A percentile compares a stretch with the other conserved stretches of the same genome.
Evolutionary conservation across 768 basidiomycete species (phyloP).

Genomic region (Psilocybe cubensis): DNA sequence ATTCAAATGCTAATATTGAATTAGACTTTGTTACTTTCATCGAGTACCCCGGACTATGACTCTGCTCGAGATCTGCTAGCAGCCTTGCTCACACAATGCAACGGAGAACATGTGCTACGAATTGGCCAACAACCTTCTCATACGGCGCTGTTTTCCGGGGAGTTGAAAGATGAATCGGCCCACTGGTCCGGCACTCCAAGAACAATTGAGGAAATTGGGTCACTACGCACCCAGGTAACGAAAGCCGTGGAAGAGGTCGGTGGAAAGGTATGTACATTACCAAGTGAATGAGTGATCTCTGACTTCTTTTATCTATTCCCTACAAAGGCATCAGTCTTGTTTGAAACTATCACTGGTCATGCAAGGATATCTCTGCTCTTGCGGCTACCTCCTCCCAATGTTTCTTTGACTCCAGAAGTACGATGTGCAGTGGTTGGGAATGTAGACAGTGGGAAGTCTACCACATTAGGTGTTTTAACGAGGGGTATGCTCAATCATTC

Average conservation of each 20-base stretch:
- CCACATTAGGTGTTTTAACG: slow-evolving; percentile 94
- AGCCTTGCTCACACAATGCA: slow-evolving; percentile 63
- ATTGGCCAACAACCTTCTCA: slow-evolving; percentile 72
- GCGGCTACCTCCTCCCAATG: slow-evolving; percentile 75
- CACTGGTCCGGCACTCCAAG: slow-evolving; percentile 60
- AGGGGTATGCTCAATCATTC: slow-evolving; percentile 55
- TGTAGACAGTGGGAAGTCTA: slow-evolving; percentile 93
- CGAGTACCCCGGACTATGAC: slow-evolving; percentile 46
- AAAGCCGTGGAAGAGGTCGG: slow-evolving; percentile 75
- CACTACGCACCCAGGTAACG: slow-evolving; percentile 45
- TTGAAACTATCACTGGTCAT: slow-evolving; percentile 47
- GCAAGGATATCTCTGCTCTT: slow-evolving; percentile 65
- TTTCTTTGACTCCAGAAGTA: slow-evolving; percentile 86
- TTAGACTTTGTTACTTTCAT: slow-evolving; percentile 51
- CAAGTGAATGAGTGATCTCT: too few relatives aligned
- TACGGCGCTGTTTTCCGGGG: slow-evolving; percentile 56
- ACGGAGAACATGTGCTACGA: slow-evolving; percentile 77
- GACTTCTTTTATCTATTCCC: too few relatives aligned
- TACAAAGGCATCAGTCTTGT: slow-evolving; percentile 65
- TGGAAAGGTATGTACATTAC: slow-evolving; percentile 65
- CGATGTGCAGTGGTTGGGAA: slow-evolving; percentile 97
- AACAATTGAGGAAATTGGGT: slow-evolving; percentile 55
- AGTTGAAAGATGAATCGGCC: slow-evolving; percentile 46
- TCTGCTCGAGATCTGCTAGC: slow-evolving; percentile 68
- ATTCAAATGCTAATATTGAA: slow-evolving; percentile 8